Evolutionary conservation across 1,284 basidiomycete species (phyloP).

Genomic region (Rhodotorula sp.): DNA sequence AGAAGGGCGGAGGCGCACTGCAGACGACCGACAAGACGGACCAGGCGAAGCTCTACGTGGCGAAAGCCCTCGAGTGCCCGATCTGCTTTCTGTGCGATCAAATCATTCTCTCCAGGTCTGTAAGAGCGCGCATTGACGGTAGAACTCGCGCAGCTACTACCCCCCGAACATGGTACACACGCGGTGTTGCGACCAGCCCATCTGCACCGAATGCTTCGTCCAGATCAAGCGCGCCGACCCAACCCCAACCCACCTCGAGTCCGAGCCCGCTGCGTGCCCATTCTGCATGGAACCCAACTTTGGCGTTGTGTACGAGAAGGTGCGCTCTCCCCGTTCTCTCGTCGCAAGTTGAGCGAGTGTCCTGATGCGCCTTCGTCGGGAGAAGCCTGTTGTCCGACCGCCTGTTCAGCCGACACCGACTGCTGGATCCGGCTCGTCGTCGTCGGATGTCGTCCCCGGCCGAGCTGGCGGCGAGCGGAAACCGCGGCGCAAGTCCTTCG

Average conservation of each 20-base stretch:
- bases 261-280: slow-evolving; percentile 91
- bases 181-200: slow-evolving; percentile 94
- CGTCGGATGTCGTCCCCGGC: background rate
- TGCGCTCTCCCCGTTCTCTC: slow-evolving; percentile 46
- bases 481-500: slow-evolving; percentile 52
- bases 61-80: slow-evolving; percentile 88
- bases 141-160: slow-evolving; percentile 62
- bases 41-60: slow-evolving; percentile 61
- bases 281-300: slow-evolving; percentile 97
- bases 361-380: background rate
- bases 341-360: background rate
- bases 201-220: slow-evolving; percentile 99
- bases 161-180: slow-evolving; percentile 94
- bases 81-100: slow-evolving; percentile 91
- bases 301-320: slow-evolving; percentile 83
- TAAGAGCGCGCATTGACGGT: background rate
- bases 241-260: slow-evolving; percentile 78
- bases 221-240: slow-evolving; percentile 97
- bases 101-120: slow-evolving; percentile 11
- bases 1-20: slow-evolving; percentile 26
- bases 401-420: background rate
- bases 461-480: slow-evolving; percentile 23
- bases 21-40: slow-evolving; percentile 27
- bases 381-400: slow-evolving; percentile 13
- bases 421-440: slow-evolving; percentile 4